Base-by-base conservation (phyloP, 441 rosid genomes). In the Oxalis stricta region DNA sequence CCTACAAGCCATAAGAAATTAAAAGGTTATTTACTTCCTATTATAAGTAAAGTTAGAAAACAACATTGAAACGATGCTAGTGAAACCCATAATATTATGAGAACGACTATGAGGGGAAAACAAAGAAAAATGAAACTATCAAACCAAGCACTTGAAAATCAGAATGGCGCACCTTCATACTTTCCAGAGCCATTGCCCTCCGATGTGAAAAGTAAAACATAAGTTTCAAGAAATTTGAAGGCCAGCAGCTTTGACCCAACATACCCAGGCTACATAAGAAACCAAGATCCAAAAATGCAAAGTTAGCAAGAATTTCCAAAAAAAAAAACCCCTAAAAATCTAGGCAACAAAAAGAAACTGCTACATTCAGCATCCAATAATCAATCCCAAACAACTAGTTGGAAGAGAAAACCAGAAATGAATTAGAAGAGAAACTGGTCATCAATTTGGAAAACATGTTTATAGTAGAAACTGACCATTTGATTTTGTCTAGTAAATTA, bases 211-310 rank as follows among this genome's bases (percentile, higher is more conserved):
- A 76, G 84, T 54, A 87, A 66, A 41, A 87, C 53, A 60, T 65
- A 73, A 6, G 66, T 84, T 72, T 92, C 94, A 93, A 92, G 68
- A 69, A 87, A 92, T 70, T 88, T 92, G 58, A 84, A 63, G 10
- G 94, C 84, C 71, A 76, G 65, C 81, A 92, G 58, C 78, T 61
- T 79, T 44, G 71, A 71, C 48, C 94, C 79, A 49, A 82, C 67
- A 34, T 63, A 58, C 50, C 91, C 96, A 66, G 87, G 84, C 99
- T 92, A 67, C 73, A 68, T n/a, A n/a, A n/a, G n/a, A 33, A 39
- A 58, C 49, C 47, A 64, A 56, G 41, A 41, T 39, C 44, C 34
- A 47, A 24, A 37, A 52, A 43, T 15, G 46, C 20, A 38, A 38
- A 13, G 39, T 73, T 44, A 76, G 65, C 43, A 55, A 29, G 37